Conservation (phyloP, 495 filamentous ascomycete genomes). For the Talaromyces stipitatus region DNA sequence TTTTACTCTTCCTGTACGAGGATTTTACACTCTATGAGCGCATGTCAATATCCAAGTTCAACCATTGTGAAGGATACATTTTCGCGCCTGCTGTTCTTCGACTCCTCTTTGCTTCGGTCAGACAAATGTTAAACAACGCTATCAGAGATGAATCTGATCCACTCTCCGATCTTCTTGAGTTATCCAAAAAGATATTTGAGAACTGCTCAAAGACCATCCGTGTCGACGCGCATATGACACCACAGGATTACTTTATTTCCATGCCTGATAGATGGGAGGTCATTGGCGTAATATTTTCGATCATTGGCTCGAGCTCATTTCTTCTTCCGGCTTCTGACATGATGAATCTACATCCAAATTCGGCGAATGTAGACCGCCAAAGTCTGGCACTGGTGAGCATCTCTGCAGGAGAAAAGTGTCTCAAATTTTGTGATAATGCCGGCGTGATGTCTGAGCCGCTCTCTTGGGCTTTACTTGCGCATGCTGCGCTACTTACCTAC, state of each 20-base stretch:
- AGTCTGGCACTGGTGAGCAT: conserved; percentile 7
- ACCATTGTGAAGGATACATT: conserved; percentile 15
- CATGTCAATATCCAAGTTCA: conserved; percentile 14
- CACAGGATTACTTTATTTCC: conserved; percentile 11
- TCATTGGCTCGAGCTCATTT: conserved; percentile 13
- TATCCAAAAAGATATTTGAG: conserved; percentile 17
- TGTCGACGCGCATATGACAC: conserved; percentile 11
- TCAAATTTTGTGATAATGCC: conserved; percentile 20
- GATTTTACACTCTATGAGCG: conserved; percentile 17
- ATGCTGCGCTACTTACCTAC: conserved; percentile 11
- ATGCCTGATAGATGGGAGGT: conserved; percentile 18
- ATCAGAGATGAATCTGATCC: conserved; percentile 8
- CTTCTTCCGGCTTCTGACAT: conserved; percentile 7
- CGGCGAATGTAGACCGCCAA: conserved; percentile 8
- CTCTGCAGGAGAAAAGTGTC: conserved; percentile 19
- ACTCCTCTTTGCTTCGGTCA: conserved; percentile 11
- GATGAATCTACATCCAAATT: not conserved
- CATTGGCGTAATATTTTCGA: conserved; percentile 16
- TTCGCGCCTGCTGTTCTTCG: conserved; percentile 12
- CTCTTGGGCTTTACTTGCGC: conserved; percentile 15
- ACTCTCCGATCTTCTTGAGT: conserved; percentile 1
- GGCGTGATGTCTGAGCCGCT: conserved; percentile 22
- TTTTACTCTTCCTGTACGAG: conserved; percentile 13
- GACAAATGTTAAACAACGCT: conserved; percentile 11
- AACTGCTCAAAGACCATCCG: conserved; percentile 11